Base-by-base conservation (phyloP, 202 grass and related monocot genomes). In the Eragrostis tef region DNA sequence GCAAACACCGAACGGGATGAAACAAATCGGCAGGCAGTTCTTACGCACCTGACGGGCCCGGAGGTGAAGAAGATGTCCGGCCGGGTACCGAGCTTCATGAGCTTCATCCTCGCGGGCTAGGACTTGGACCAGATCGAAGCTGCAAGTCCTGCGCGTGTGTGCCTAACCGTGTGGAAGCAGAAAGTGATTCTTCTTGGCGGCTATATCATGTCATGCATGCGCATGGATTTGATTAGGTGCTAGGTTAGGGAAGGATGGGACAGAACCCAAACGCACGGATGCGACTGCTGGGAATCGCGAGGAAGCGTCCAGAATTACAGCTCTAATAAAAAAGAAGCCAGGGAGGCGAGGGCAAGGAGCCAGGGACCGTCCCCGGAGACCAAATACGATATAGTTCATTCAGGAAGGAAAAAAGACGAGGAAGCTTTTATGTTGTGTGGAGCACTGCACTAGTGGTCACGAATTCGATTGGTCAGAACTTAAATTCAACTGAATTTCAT, bases 11-110 rank as follows among this genome's bases (percentile, higher is more conserved):
- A 50, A 31, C 48, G 52, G 44, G 34, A 44, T 0, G 71, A 6
- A 48, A 26, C 11, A 8, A 44, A 20, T 0, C 46, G 19, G 0
- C 7, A 44, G 17, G 16, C 15, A 21, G 26, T 1, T 39, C 34
- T 39, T 39, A 80, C 65, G n/a, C 17, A 94, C 92, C 92, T 94
- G 39, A 82, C 79, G 64, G 64, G 52, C 15, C 89, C 93, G 73
- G 87, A 68, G 71, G 77, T 88, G 81, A 95, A 88, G 85, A 95
- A 95, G 79, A 72, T 88, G 63, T 95, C 93, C 31, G 87, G 90
- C 13, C 83, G 75, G 2, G 53, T 77, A 27, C 93, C 93, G 58
- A 95, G 87, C 56, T 88, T 95, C 90, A 92, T 95, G 20, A 92
- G 87, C 87, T 90, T 95, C 93, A 95, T 95, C 49, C 34, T 39